Conservation (phyloP, 768 basidiomycete species). For the Pleurotus pulmonarius region DNA sequence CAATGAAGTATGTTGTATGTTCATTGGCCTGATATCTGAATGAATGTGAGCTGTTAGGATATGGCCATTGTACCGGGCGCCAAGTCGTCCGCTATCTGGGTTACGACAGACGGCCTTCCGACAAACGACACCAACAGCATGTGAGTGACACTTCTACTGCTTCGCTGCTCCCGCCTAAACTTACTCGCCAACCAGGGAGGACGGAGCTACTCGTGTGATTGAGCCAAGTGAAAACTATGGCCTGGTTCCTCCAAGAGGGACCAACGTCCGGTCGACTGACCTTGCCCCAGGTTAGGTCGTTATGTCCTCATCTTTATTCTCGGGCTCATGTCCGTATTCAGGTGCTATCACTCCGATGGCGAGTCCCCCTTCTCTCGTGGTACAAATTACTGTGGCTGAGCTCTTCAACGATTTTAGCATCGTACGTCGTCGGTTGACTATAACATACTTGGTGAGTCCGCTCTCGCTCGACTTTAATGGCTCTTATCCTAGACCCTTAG, state of each 20-base stretch:
- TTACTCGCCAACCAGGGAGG: slow-evolving; percentile 27
- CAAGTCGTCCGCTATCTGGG: slow-evolving; percentile 41
- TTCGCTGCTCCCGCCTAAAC: background rate
- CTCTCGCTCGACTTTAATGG: background rate
- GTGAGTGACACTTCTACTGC: slow-evolving; percentile 19
- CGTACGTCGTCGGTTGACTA: slow-evolving; percentile 59
- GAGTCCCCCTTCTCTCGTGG: slow-evolving; percentile 8
- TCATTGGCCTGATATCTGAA: background rate
- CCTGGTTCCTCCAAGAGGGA: slow-evolving; percentile 39
- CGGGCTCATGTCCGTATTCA: background rate
- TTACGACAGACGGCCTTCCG: slow-evolving; percentile 43
- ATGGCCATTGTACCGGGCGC: slow-evolving; percentile 32
- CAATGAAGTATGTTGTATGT: slow-evolving; percentile 22
- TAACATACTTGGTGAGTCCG: slow-evolving; percentile 48
- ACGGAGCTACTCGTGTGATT: slow-evolving; percentile 41
- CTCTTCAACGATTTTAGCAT: slow-evolving; percentile 23
- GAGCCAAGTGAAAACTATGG: slow-evolving; percentile 36
- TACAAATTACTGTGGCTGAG: background rate
- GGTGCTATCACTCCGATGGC: slow-evolving; percentile 49
- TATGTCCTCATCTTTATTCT: background rate
- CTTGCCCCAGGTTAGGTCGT: slow-evolving; percentile 33
- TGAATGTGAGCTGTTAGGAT: slow-evolving; percentile 16
- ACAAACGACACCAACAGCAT: slow-evolving; percentile 50
- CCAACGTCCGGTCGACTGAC: slow-evolving; percentile 50
- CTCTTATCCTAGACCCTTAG: slow-evolving; percentile 23